These are phyloP conservation scores for Botryotinia globosa DNA, from an alignment of 2,329 filamentous ascomycete species.

Conservation along the genomic window DNA sequence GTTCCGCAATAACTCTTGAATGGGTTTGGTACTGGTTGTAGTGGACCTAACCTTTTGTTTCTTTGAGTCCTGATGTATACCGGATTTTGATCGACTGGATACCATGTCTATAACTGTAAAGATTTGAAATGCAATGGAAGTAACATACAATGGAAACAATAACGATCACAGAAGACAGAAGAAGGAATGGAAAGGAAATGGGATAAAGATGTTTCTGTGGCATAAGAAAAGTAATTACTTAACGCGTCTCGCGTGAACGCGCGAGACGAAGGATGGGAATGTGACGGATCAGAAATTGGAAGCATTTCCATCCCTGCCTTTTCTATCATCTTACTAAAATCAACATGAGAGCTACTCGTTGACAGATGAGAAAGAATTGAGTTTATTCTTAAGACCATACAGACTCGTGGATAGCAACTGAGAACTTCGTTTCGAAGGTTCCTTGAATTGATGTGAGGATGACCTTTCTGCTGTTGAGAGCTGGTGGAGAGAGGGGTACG, in stretches of 20 bases:
- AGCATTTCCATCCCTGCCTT: background rate
- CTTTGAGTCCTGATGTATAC: background rate
- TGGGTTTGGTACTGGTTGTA: background rate
- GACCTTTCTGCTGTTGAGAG: background rate
- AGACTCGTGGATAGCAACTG: background rate
- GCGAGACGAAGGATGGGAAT: background rate
- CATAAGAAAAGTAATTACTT: background rate
- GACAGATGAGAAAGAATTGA: background rate
- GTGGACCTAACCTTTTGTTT: background rate
- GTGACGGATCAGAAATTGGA: slow-evolving; percentile 10
- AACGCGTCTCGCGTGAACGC: background rate
- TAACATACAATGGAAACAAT: background rate
- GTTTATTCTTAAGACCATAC: too few relatives aligned
- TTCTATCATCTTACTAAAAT: background rate
- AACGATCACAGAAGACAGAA: background rate
- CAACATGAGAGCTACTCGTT: background rate
- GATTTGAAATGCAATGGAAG: background rate
- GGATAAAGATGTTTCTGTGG: background rate
- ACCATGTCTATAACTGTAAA: background rate
- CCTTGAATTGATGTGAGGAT: background rate
- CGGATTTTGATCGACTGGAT: background rate
- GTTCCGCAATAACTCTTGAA: background rate
- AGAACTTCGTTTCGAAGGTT: background rate
- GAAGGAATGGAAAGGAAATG: background rate
- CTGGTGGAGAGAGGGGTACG: background rate